These are phyloP conservation scores for Trichomonascaceae sp. DNA, from an alignment of 1,139 yeast genomes.

Conservation along the genomic window DNA sequence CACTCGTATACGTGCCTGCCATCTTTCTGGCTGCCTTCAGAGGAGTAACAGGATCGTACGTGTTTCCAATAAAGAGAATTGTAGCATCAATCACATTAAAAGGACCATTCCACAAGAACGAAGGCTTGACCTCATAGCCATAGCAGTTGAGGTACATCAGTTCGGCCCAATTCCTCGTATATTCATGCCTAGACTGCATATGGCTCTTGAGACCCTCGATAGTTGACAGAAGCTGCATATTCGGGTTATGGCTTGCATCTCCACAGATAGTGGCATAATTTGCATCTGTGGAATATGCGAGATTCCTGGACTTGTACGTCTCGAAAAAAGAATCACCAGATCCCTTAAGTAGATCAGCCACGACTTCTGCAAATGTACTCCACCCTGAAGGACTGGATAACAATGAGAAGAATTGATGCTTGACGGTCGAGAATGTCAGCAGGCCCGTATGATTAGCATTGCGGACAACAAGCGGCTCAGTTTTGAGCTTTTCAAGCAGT, in stretches of 20 bases:
- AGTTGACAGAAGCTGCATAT: constrained; percentile 1
- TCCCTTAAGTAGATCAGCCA: constrained; percentile 10
- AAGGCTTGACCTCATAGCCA: constrained; percentile 9
- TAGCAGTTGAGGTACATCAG: constrained; percentile 10
- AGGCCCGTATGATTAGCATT: constrained; percentile 10
- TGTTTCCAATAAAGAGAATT: constrained; percentile 15
- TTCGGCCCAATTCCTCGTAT: not conserved
- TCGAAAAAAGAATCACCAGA: constrained; percentile 8
- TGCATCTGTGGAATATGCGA: constrained; percentile 4
- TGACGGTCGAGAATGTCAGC: constrained; percentile 11
- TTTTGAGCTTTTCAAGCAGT: constrained; percentile 7
- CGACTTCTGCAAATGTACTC: constrained; percentile 11
- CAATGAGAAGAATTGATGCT: constrained; percentile 6
- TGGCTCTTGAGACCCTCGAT: constrained; percentile 9
- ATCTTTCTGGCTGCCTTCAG: constrained; percentile 14
- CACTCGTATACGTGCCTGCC: constrained; percentile 14
- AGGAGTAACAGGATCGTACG: constrained; percentile 17
- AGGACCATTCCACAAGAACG: constrained; percentile 16
- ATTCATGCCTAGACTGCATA: not conserved
- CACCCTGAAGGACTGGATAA: constrained; percentile 11
- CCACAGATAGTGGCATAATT: constrained; percentile 16
- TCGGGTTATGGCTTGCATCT: constrained; percentile 10
- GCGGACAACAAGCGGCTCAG: constrained; percentile 11
- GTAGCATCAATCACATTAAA: constrained; percentile 14
- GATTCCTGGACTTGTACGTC: not conserved